Evolutionary conservation across 495 filamentous ascomycete genomes (phyloP).

Genomic region (Penicillium waksmanii): DNA sequence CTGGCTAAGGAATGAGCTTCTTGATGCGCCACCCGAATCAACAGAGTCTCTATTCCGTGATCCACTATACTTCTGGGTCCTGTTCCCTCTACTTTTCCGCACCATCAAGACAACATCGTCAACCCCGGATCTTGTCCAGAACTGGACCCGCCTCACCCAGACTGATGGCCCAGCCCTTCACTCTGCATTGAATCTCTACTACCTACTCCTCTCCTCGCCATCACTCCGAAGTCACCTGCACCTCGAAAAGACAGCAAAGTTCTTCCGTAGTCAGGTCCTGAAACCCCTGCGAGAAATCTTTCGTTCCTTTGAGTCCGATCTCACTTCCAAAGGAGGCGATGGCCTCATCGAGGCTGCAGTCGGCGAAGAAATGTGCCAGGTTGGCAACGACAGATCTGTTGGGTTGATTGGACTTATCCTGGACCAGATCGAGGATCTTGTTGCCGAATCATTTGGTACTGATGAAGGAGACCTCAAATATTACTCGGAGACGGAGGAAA

Average conservation of each 20-base stretch:
- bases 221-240: constrained; percentile 36
- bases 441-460: constrained; percentile 38
- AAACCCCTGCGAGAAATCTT: constrained; percentile 38
- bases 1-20: constrained; percentile 86
- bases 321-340: constrained; percentile 41
- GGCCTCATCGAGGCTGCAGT: constrained; percentile 44
- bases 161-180: constrained; percentile 42
- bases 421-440: constrained; percentile 43
- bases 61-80: constrained; percentile 54
- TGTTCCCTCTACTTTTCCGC: constrained; percentile 44
- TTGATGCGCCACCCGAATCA: constrained; percentile 45
- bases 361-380: constrained; percentile 42
- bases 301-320: constrained; percentile 40
- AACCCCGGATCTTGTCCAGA: constrained; percentile 36
- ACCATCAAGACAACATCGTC: constrained; percentile 24
- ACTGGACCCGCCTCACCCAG: constrained; percentile 45
- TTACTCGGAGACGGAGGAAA: constrained; percentile 37
- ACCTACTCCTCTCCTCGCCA: constrained; percentile 44
- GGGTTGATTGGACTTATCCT: constrained; percentile 40
- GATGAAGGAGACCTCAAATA: constrained; percentile 36
- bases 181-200: constrained; percentile 51
- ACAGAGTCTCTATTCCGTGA: constrained; percentile 37
- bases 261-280: constrained; percentile 45
- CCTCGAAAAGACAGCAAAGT: constrained; percentile 41
- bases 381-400: constrained; percentile 44